Evolutionary conservation across 805 yeast species (phyloP).

Genomic region (Candida qinlingensis): DNA sequence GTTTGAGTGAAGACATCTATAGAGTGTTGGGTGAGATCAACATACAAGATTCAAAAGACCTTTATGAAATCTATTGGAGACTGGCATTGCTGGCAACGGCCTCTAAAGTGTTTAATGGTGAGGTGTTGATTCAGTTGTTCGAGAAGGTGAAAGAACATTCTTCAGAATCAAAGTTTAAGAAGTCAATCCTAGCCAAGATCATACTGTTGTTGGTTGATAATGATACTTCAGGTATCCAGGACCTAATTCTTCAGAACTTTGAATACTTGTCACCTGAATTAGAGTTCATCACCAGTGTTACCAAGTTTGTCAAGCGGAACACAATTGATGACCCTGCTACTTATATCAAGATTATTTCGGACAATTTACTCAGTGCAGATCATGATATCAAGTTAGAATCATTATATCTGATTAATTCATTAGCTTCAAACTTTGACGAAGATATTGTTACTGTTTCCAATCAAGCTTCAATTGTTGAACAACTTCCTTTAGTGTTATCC

Average conservation of each 20-base stretch:
- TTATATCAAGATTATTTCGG: slow-evolving; percentile 24
- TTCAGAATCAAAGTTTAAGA: neutral
- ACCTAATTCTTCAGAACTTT: slow-evolving; percentile 13
- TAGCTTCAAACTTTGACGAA: slow-evolving; percentile 23
- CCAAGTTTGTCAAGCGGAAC: slow-evolving; percentile 6
- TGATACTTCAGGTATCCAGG: neutral
- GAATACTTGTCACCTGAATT: slow-evolving; percentile 16
- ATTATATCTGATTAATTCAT: slow-evolving; percentile 37
- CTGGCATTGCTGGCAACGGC: slow-evolving; percentile 36
- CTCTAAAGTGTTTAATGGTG: slow-evolving; percentile 22
- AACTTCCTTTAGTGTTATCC: slow-evolving; percentile 61
- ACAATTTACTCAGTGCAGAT: slow-evolving; percentile 44
- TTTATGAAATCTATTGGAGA: slow-evolving; percentile 50
- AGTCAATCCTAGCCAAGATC: slow-evolving; percentile 7
- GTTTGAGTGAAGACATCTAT: slow-evolving; percentile 8
- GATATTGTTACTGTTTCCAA: slow-evolving; percentile 38
- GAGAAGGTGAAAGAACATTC: neutral
- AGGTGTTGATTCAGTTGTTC: slow-evolving; percentile 4
- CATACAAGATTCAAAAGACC: slow-evolving; percentile 8
- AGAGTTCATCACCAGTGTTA: slow-evolving; percentile 18
- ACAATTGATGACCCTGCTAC: slow-evolving; percentile 1
- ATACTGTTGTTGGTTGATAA: slow-evolving; percentile 11
- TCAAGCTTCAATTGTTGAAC: slow-evolving; percentile 58
- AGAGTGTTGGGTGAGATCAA: slow-evolving; percentile 6
- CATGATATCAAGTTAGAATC: slow-evolving; percentile 46